Percentiles rank a stretch among this genome's conserved stretches.
Evolutionary conservation across 306 rosid species (phyloP).

Genomic region (Castanea sativa): DNA sequence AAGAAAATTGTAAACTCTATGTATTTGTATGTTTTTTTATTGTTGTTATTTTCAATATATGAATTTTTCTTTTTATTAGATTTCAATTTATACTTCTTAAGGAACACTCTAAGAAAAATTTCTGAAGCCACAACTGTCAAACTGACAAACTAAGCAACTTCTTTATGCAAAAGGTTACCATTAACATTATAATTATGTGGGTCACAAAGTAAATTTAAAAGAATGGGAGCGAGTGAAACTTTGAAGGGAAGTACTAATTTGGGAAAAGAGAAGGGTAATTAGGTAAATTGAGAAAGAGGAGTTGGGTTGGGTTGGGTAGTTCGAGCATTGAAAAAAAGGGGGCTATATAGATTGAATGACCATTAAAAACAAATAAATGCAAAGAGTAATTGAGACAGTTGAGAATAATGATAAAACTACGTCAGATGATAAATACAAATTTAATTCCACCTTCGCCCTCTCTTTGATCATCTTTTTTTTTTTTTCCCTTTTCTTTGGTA

Average conservation of each 20-base stretch:
- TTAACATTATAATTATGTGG: neutral
- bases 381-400: constrained; percentile 74
- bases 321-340: constrained; percentile 55
- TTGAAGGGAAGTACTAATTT: neutral
- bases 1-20: too few species aligned
- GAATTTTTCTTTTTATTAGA: too few species aligned
- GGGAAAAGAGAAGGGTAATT: constrained; percentile 25
- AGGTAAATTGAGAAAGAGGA: constrained; percentile 38
- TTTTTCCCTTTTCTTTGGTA: constrained; percentile 18
- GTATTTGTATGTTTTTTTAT: too few species aligned
- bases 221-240: neutral
- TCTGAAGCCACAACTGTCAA: too few species aligned
- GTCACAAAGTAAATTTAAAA: neutral
- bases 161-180: neutral
- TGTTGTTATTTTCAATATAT: too few species aligned
- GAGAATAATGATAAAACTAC: constrained; percentile 60
- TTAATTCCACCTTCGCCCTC: constrained; percentile 33
- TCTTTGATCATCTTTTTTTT: constrained; percentile 7
- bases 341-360: constrained; percentile 48
- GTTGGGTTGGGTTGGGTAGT: constrained; percentile 56
- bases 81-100: too few species aligned
- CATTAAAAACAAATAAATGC: constrained; percentile 83
- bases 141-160: neutral
- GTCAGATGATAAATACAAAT: constrained; percentile 66
- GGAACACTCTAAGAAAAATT: too few species aligned